phyloP scores from a whole-genome alignment of 2,329 filamentous ascomycete genomes.

The Teratosphaeria pseudoeucalypti region DNA sequence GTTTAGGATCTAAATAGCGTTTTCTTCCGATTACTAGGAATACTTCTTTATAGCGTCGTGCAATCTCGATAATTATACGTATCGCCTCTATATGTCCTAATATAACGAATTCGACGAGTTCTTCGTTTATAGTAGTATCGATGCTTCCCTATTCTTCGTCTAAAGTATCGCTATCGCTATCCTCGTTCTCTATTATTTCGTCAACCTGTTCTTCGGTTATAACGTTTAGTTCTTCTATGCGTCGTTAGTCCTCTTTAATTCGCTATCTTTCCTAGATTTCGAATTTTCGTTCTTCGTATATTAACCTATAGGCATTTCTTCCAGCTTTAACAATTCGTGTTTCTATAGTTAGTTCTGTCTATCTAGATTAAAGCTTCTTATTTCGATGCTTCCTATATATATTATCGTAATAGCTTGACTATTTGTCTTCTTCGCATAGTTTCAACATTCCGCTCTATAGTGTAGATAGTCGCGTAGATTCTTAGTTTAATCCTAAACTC shows the following conservation, averaged over 20 bases:
- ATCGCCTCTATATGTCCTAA: background rate
- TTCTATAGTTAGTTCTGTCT: background rate
- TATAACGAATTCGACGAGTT: background rate
- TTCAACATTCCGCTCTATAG: background rate
- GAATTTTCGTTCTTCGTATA: background rate
- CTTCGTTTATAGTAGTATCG: background rate
- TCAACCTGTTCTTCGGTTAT: background rate
- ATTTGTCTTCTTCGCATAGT: background rate
- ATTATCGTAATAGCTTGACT: background rate
- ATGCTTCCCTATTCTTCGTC: background rate
- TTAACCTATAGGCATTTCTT: background rate
- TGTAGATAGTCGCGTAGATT: background rate
- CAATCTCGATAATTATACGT: background rate
- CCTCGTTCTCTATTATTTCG: background rate
- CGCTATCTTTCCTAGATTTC: background rate
- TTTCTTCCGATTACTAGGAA: background rate
- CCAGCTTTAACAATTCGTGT: too few species aligned
- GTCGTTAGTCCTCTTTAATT: background rate
- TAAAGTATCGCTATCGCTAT: background rate
- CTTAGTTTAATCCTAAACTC: background rate
- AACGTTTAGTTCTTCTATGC: background rate
- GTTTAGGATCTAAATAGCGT: conserved; percentile 2
- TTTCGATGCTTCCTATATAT: background rate
- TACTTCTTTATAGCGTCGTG: background rate
- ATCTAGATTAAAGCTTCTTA: background rate